Evolutionary conservation across 148 eudicot genomes (phyloP).

Genomic region (Camellia granthamiana): DNA sequence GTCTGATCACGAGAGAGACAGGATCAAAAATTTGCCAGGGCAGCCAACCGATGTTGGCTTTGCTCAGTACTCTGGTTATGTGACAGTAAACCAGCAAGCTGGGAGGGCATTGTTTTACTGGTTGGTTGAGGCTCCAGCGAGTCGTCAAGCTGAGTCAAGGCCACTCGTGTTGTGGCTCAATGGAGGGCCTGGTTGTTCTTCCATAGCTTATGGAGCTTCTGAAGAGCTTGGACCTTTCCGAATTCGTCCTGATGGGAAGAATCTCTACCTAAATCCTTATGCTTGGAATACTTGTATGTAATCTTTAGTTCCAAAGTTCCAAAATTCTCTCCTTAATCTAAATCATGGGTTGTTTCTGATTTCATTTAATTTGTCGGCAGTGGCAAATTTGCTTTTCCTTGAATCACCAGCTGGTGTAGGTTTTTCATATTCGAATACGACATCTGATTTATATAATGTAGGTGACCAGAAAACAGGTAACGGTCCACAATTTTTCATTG

Average conservation of each 20-base stretch:
- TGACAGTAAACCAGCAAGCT: conserved; percentile 63
- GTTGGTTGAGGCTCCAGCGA: conserved; percentile 64
- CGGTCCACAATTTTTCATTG: neutral
- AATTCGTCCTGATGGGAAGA: conserved; percentile 61
- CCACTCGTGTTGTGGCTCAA: conserved; percentile 87
- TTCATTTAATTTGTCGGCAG: conserved; percentile 37
- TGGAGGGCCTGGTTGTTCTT: conserved; percentile 98
- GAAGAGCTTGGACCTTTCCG: conserved; percentile 92
- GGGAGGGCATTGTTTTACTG: conserved; percentile 90
- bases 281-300: conserved; percentile 84
- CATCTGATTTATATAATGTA: conserved; percentile 64
- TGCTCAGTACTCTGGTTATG: conserved; percentile 77
- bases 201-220: conserved; percentile 92
- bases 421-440: conserved; percentile 75
- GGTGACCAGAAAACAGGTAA: conserved; percentile 82
- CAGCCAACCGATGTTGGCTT: conserved; percentile 72
- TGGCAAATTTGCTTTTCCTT: conserved; percentile 91
- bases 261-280: conserved; percentile 64
- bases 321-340: neutral
- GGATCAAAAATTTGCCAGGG: conserved; percentile 70
- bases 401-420: conserved; percentile 98
- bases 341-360: conserved; percentile 1
- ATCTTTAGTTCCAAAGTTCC: neutral
- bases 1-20: conserved; percentile 57
- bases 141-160: conserved; percentile 42